Evolutionary conservation across 176 grass and related monocot species (phyloP).

Genomic region (Echinochloa phyllopogon): DNA sequence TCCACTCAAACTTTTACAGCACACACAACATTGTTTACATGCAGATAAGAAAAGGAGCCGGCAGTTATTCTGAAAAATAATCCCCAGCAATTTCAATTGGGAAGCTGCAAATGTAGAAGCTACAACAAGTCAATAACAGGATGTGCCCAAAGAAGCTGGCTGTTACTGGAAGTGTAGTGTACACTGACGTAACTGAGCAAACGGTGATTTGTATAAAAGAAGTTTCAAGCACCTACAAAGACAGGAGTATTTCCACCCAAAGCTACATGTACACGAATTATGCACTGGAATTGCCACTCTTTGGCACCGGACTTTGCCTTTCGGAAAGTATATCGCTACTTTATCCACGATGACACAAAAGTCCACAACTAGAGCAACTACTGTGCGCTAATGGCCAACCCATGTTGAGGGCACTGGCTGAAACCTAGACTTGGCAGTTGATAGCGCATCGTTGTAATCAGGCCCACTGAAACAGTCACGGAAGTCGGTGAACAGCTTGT

Average conservation of each 20-base stretch:
- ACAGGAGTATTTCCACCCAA: neutral
- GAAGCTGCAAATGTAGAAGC: conserved; percentile 6
- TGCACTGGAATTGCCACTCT: neutral
- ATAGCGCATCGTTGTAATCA: conserved; percentile 75
- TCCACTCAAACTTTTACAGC: neutral
- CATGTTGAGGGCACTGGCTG: conserved; percentile 79
- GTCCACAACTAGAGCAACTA: conserved; percentile 21
- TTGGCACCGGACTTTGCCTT: conserved; percentile 11
- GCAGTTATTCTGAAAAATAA: conserved; percentile 1
- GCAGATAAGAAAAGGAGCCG: neutral
- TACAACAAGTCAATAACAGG: no score
- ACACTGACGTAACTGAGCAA: neutral
- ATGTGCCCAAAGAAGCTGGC: neutral
- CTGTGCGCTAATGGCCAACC: conserved; percentile 64
- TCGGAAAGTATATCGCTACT: conserved; percentile 15
- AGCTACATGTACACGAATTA: conserved; percentile 12
- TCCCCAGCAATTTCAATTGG: neutral
- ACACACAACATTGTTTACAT: neutral
- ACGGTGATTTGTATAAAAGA: neutral
- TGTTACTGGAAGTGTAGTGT: neutral
- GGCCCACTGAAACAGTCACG: conserved; percentile 73
- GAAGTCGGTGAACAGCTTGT: conserved; percentile 96
- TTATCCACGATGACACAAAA: neutral
- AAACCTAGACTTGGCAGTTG: conserved; percentile 82
- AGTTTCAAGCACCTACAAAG: neutral